Evolutionary conservation across 176 grass and related monocot species (phyloP).

Genomic region (Canna indica): DNA sequence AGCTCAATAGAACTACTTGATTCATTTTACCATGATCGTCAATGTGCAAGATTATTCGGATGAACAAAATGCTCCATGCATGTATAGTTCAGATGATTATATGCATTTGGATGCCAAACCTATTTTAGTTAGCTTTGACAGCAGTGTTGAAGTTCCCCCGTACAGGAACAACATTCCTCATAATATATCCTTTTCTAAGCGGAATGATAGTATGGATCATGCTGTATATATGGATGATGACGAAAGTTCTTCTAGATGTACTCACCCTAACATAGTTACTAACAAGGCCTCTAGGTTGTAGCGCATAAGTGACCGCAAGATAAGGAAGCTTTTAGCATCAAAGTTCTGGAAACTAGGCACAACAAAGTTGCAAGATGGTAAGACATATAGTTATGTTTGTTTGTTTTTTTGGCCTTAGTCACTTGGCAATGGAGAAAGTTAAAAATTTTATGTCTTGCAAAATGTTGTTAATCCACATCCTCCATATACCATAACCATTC

Average conservation of each 20-base stretch:
- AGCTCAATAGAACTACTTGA: no score
- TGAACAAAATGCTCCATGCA: conserved; percentile 25
- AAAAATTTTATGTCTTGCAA: no score
- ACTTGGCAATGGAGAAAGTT: not conserved
- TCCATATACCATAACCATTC: no score
- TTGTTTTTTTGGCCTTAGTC: not conserved
- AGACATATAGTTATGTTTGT: conserved; percentile 30
- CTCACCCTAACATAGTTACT: conserved; percentile 20
- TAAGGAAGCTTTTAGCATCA: conserved; percentile 55
- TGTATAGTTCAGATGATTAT: conserved; percentile 25
- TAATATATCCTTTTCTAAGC: conserved; percentile 26
- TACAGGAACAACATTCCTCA: conserved; percentile 33
- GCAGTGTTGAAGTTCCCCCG: conserved; percentile 59
- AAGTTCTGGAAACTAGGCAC: conserved; percentile 52
- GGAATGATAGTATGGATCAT: conserved; percentile 20
- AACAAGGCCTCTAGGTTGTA: conserved; percentile 36
- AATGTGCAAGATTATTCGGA: no score
- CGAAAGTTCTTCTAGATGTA: conserved; percentile 49
- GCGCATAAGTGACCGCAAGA: conserved; percentile 37
- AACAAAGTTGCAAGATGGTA: conserved; percentile 32
- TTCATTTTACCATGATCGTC: no score
- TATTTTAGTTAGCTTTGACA: conserved; percentile 85
- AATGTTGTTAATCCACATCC: no score
- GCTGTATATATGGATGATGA: conserved; percentile 62
- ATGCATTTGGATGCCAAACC: conserved; percentile 58